Evolutionary conservation across 345 rosid species (phyloP).

Genomic region (Hypericum androsaemum): DNA sequence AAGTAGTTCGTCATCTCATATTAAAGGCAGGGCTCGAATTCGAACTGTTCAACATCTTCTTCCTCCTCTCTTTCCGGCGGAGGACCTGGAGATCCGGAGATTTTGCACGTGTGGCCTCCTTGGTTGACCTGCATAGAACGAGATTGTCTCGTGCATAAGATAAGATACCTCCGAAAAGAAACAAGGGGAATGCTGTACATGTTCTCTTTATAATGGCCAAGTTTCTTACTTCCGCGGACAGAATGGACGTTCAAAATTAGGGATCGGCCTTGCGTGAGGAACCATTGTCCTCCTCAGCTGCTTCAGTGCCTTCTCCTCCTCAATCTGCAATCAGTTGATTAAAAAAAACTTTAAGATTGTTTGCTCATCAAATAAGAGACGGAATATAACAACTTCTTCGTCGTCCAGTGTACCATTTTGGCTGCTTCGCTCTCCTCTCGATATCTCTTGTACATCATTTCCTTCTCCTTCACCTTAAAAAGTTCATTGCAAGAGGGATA

Average conservation of each 20-base stretch:
- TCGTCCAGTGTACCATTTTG: slow-evolving; percentile 41
- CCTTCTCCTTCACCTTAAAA: slow-evolving; percentile 83
- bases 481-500: background rate
- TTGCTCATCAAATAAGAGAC: background rate
- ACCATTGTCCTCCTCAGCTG: slow-evolving; percentile 88
- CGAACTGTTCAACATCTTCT: no score
- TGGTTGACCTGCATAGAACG: no score
- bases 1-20: no score
- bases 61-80: no score
- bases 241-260: slow-evolving; percentile 77
- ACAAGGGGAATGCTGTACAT: no score
- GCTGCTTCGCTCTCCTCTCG: slow-evolving; percentile 90
- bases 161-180: no score
- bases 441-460: slow-evolving; percentile 68
- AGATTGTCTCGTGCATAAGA: no score
- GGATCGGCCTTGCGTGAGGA: slow-evolving; percentile 83
- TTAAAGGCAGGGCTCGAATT: no score
- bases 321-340: slow-evolving; percentile 35
- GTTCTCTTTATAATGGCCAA: no score
- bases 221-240: slow-evolving; percentile 60
- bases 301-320: slow-evolving; percentile 84
- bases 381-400: background rate
- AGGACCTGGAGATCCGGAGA: no score
- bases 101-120: no score
- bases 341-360: background rate